Evolutionary conservation across 192 early-diverging fungal species (phyloP).

Genomic region (Mortierella alpina): DNA sequence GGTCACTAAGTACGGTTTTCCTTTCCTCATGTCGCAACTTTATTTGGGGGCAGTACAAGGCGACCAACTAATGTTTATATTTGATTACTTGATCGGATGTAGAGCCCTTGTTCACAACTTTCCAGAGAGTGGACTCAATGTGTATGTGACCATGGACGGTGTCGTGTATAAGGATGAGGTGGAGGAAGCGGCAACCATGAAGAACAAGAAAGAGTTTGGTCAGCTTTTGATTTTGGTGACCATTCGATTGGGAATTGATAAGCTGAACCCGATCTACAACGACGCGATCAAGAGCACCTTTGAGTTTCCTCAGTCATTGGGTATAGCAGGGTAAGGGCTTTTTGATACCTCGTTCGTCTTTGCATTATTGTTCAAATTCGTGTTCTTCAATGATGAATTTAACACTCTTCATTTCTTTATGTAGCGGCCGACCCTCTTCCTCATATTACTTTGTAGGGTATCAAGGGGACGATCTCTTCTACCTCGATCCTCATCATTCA

Average conservation of each 20-base stretch:
- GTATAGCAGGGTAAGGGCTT: conserved; percentile 86
- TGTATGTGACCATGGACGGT: conserved; percentile 87
- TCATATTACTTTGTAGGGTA: conserved; percentile 93
- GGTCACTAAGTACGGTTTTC: conserved; percentile 71
- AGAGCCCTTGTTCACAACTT: conserved; percentile 72
- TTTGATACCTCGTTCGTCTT: not conserved
- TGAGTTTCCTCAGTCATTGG: conserved; percentile 79
- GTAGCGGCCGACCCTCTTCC: conserved; percentile 91
- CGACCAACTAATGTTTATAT: no score
- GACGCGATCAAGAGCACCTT: conserved; percentile 79
- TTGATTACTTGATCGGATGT: not conserved
- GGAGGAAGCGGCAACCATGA: conserved; percentile 60
- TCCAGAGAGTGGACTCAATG: conserved; percentile 65
- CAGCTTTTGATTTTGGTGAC: conserved; percentile 87
- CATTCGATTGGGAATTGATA: conserved; percentile 90
- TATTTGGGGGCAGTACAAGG: no score
- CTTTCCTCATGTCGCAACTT: no score
- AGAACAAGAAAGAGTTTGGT: conserved; percentile 59
- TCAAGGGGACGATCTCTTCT: conserved; percentile 86
- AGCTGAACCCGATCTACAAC: conserved; percentile 90
- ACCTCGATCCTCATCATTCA: conserved; percentile 93
- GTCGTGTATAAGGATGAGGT: conserved; percentile 83
- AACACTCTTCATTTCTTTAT: not conserved
- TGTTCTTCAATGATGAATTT: conserved; percentile 3
- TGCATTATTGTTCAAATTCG: not conserved